Base-by-base conservation (phyloP, 129 eudicot genomes). In the Smallanthus sonchifolius region DNA sequence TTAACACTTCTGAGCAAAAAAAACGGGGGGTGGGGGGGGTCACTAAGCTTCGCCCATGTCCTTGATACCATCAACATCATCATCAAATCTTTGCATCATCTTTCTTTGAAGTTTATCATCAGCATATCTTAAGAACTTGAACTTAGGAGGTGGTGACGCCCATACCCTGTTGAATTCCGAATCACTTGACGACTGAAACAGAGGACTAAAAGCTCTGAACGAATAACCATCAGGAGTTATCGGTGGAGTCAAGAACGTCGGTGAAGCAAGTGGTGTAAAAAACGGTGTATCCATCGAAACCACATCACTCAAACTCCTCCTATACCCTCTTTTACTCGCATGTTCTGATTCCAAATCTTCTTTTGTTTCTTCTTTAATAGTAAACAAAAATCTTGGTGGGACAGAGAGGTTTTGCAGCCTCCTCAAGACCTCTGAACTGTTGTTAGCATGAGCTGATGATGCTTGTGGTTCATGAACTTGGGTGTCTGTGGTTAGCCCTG, bases 121-220 rank as follows among this genome's bases (percentile, higher is more conserved):
- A 49, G 97, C 97, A 75, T 92, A 96, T 81, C 86, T 92, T 86
- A 92, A 75, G 78, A 92, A 88, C 89, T 89, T 85, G 73, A 92
- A 89, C 70, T 75, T 86, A 52, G 95, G 92, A 66, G 95, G 95
- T 6, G 97, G 96, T 39, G 92, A 86, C 62, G 83, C 74, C 84
- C 87, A 74, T 14, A 82, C 73, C 87, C 83, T 84, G 44, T 82
- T 91, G 28, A 91, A 88, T 61, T 86, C 97, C 10, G 87, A 87
- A 84, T 91, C 95, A 81, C 79, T 79, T 57, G 87, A 60, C 44
- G 84, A 52, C 67, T 88, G 84, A 78, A 79, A 78, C 42, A 91
- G 52, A 47, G 91, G 90, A 60, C 85, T 81, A 74, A 83, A 85
- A 59, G 85, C 83, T 55, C 75, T 72, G 28, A 65, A 79, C 7